phyloP scores from a whole-genome alignment of 768 basidiomycete genomes.

The Tricholoma saponaceum region DNA sequence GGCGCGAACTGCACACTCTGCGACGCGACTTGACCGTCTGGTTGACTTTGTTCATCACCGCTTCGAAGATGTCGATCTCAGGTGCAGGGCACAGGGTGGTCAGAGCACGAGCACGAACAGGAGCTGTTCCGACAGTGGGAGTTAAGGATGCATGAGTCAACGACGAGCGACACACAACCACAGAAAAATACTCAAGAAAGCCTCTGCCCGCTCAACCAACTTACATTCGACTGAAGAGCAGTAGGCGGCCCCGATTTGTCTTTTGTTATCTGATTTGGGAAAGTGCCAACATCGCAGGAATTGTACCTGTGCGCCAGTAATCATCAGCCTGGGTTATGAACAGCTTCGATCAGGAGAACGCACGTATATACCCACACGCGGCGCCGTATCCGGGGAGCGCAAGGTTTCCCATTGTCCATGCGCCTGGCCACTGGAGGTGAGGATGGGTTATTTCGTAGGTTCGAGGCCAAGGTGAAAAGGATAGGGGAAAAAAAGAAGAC shows the following conservation, averaged over 20 bases:
- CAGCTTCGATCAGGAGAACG: conserved; percentile 14
- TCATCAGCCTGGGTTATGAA: not conserved
- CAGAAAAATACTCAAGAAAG: too few species aligned
- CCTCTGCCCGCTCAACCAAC: too few species aligned
- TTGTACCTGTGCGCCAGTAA: conserved; percentile 44
- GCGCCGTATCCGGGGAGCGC: conserved; percentile 78
- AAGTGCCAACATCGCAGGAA: too few species aligned
- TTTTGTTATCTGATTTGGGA: too few species aligned
- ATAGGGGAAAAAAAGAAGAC: not conserved
- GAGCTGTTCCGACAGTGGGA: too few species aligned
- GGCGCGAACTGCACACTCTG: too few species aligned
- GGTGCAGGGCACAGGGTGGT: conserved; percentile 82
- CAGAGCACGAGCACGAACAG: conserved; percentile 73
- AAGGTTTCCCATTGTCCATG: conserved; percentile 89
- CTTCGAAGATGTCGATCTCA: conserved; percentile 83
- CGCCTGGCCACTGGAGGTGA: conserved; percentile 66
- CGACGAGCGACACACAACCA: too few species aligned
- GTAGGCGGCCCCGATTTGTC: conserved; percentile 56
- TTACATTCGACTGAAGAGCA: conserved; percentile 50
- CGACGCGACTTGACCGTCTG: conserved; percentile 53
- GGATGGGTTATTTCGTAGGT: not conserved
- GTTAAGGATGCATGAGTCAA: too few species aligned
- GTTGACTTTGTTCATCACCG: conserved; percentile 55
- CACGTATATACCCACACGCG: conserved; percentile 79
- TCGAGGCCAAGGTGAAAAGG: not conserved